Evolutionary conservation across 2,329 filamentous ascomycete species (phyloP), one percentile per base, ranked within the genome.

Genomic region (Diaporthe eres): DNA sequence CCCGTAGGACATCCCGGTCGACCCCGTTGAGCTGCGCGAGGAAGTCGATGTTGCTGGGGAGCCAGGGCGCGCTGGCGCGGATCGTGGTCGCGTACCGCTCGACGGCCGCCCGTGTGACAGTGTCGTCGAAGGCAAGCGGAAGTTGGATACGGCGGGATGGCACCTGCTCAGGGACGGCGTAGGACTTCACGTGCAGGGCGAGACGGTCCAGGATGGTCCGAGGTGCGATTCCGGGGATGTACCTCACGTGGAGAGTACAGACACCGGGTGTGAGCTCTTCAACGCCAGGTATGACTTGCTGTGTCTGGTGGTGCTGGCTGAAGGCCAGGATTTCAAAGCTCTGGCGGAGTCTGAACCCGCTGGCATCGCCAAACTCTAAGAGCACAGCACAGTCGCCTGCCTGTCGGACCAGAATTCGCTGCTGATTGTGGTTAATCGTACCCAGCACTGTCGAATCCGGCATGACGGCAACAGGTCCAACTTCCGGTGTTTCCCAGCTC

Each of bases 31-130:
- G 68, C 39, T 58, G 13, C 15, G 49, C 49, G n/a, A 71, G 31
- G 31, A 71, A 71, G 13, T 71, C 49, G 28, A 71, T 22, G 28
- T 71, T 71, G 49, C 68, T 71, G 4, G 68, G 68, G 6, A 71
- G 49, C 68, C 68, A 71, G 2, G 68, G 68, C 10, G 68, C 68
- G n/a, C 31, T 28, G 25, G 34, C n/a, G 31, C 49, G 49, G 25
- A 71, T 58, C 17, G 68, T 71, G 68, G 68, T 49, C 1, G 68
- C 68, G 7, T 71, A 71, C n/a, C 61, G 61, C 25, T 49, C 42
- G 61, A 67, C 44, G 6, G 61, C 44, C 42, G 44, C 61, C 6
- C 28, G 42, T 4, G 28, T 67, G 28, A 37, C 28, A 7, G 2
- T 17, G 28, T 67, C 61, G 61, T 67, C 61, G 19, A 67, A 67